Evolutionary conservation across 768 basidiomycete genomes (phyloP).

Genomic region (Macrolepiota dolichaula): DNA sequence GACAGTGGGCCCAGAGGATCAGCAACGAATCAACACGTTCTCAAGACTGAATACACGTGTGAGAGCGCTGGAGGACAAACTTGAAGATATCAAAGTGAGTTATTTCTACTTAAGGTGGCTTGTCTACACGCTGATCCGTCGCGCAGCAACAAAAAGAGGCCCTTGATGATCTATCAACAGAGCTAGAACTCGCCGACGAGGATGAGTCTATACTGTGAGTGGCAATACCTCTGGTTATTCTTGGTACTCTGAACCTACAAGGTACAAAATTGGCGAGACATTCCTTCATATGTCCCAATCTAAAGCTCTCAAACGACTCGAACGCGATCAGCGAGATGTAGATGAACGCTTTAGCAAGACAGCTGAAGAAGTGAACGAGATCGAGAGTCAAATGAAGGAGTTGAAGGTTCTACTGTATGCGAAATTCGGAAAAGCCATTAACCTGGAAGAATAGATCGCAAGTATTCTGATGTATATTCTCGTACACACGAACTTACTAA

Average conservation of each 20-base stretch:
- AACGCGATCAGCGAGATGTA: constrained; percentile 61
- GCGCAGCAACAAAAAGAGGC: constrained; percentile 91
- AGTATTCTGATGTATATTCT: not conserved
- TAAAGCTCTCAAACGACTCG: constrained; percentile 68
- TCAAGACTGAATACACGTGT: constrained; percentile 87
- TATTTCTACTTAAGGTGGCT: not conserved
- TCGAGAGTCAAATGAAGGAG: constrained; percentile 73
- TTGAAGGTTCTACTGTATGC: constrained; percentile 81
- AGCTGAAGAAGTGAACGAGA: constrained; percentile 52
- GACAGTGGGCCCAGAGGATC: constrained; percentile 54
- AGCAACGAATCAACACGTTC: constrained; percentile 88
- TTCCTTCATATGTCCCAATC: constrained; percentile 77
- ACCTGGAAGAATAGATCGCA: constrained; percentile 63
- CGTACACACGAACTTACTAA: not conserved
- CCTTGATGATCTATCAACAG: constrained; percentile 82
- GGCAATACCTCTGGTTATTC: not conserved
- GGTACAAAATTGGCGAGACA: constrained; percentile 88
- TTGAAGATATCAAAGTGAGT: constrained; percentile 70
- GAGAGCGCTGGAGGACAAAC: constrained; percentile 65
- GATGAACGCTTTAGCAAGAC: constrained; percentile 52
- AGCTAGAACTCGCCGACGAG: constrained; percentile 88
- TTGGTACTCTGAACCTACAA: constrained; percentile 23
- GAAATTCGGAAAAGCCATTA: constrained; percentile 91
- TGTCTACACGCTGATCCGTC: constrained; percentile 4
- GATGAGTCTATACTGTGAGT: constrained; percentile 74